Evolutionary conservation across 2,329 filamentous ascomycete genomes (phyloP).

Genomic region (Colletotrichum spaethianum): DNA sequence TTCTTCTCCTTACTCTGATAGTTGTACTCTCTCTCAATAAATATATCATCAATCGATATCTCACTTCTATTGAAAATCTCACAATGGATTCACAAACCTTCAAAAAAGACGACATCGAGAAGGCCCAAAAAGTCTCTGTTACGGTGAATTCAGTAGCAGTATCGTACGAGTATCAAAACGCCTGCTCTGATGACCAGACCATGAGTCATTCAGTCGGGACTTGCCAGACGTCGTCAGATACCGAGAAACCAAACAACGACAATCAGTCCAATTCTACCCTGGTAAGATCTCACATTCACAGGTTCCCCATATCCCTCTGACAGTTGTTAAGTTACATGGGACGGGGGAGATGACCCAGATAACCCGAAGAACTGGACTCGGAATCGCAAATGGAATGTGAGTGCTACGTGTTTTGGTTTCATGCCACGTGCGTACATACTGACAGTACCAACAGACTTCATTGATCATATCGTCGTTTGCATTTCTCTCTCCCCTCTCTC

Average conservation of each 20-base stretch:
- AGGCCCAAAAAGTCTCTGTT: too few species aligned
- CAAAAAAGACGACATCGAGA: background rate
- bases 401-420: background rate
- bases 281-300: background rate
- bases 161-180: background rate
- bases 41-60: background rate
- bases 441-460: conserved; percentile 45
- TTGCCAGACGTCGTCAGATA: background rate
- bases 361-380: conserved; percentile 57
- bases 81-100: too few species aligned
- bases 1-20: background rate
- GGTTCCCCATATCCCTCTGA: background rate
- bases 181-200: background rate
- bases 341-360: conserved; percentile 53
- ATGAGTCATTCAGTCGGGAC: background rate
- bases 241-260: background rate
- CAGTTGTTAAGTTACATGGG: conserved; percentile 45
- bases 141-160: background rate
- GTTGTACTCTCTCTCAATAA: too few species aligned
- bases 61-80: background rate
- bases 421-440: background rate
- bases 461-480: conserved; percentile 65
- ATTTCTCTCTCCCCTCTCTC: conserved; percentile 66
- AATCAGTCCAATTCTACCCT: background rate
- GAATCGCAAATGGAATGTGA: conserved; percentile 58